Evolutionary conservation across 164 flowering plant genomes (phyloP), one percentile per base, ranked within the genome.

Genomic region (Macadamia tetraphylla): DNA sequence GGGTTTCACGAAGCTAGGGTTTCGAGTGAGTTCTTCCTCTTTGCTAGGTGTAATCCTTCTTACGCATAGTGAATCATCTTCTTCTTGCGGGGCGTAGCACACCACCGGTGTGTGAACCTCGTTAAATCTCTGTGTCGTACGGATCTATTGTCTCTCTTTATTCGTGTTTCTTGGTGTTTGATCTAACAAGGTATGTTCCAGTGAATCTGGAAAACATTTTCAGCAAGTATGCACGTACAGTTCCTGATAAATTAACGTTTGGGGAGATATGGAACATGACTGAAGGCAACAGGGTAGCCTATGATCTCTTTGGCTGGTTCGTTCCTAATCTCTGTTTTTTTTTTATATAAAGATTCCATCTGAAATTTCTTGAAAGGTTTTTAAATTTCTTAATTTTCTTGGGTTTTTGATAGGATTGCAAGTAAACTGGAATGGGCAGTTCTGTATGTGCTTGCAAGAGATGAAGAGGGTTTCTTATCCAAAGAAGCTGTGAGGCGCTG

Each of bases 241-340:
- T 68, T 9, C 90, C 93, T 0, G 89, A 89, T 71, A 85, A 81
- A 75, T 69, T 88, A 0, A 75, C 89, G 0, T 58, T 81, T 0
- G 67, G 80, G 63, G 95, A 91, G 78, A 32, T 91, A 0, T 91
- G 93, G 95, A 62, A 70, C 58, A 83, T 89, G 94, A 91, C 97
- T 1, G 83, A 87, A 62, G 91, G 84, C 13, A 84, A 87, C 7
- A 80, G 91, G 0, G 71, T 51, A 2, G 77, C 89, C 0, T 81
- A 78, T 42, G 93, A 89, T 67, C 40, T 78, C 56, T 89, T 91
- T 75, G 95, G 97, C 66, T 85, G 97, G 97, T 89, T n/a, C 2
- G 73, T 73, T 40, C 59, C 43, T 35, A 23, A 23, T 23, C 5
- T 35, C 40, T 35, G 5, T 23, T 35, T 2, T 35, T 2, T 23